phyloP scores from a whole-genome alignment of 1,284 basidiomycete genomes.

The Gymnopus androsaceus region DNA sequence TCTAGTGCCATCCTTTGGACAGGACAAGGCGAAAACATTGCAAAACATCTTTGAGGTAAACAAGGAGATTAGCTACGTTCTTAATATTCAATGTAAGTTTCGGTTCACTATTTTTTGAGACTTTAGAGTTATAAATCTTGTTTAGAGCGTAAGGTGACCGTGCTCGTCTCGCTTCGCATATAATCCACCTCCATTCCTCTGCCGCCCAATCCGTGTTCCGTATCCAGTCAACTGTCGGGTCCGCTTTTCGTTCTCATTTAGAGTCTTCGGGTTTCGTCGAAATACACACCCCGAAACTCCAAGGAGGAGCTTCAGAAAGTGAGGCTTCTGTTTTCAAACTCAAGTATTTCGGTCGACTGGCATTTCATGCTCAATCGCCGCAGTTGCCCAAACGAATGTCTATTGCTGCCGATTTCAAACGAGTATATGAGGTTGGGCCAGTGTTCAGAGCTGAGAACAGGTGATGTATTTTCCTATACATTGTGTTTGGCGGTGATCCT shows the following conservation, averaged over 20 bases:
- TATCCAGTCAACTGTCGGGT: constrained; percentile 85
- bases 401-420: constrained; percentile 88
- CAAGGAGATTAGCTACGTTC: constrained; percentile 34
- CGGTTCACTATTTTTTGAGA: neutral
- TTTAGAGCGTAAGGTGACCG: too few relatives aligned
- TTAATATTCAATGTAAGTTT: constrained; percentile 47
- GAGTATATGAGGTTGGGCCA: constrained; percentile 92
- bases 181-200: constrained; percentile 91
- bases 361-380: constrained; percentile 94
- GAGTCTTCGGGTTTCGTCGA: constrained; percentile 76
- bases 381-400: constrained; percentile 99
- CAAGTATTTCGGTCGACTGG: constrained; percentile 86
- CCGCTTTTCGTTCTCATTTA: constrained; percentile 88
- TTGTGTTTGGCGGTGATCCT: too few relatives aligned
- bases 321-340: constrained; percentile 98
- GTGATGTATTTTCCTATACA: too few relatives aligned
- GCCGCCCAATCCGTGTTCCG: constrained; percentile 97
- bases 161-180: constrained; percentile 92
- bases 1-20: constrained; percentile 50
- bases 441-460: constrained; percentile 98
- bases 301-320: constrained; percentile 94
- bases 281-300: constrained; percentile 97
- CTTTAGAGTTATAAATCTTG: too few relatives aligned
- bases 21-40: constrained; percentile 39
- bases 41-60: constrained; percentile 49